These are phyloP conservation scores for Coemansia sp. DNA, from an alignment of 192 early-diverging fungal species.

Conservation along the genomic window DNA sequence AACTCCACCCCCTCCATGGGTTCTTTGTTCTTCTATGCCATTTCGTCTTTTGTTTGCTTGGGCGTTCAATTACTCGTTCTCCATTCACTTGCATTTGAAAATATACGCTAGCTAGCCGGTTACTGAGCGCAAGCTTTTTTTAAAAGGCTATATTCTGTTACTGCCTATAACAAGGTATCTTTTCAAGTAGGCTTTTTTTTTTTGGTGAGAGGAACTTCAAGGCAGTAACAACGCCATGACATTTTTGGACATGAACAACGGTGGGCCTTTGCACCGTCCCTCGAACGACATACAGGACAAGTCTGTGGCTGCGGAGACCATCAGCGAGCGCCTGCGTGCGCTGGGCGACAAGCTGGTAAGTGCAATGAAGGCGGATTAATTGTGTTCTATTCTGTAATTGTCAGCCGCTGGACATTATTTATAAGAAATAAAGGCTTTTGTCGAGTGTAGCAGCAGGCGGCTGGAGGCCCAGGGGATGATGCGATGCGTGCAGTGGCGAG, in stretches of 20 bases:
- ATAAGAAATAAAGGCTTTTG: not conserved
- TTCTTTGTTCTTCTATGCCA: not conserved
- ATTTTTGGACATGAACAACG: not conserved
- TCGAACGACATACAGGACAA: not conserved
- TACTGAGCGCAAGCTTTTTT: no score
- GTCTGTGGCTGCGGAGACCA: slow-evolving; percentile 4
- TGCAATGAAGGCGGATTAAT: no score
- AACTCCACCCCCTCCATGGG: not conserved
- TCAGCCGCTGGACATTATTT: not conserved
- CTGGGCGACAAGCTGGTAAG: slow-evolving; percentile 35
- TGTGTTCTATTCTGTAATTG: not conserved
- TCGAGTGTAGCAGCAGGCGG: slow-evolving; percentile 12
- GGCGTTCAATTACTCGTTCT: not conserved
- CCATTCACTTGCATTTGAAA: not conserved
- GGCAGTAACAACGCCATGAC: not conserved
- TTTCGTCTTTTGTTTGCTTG: not conserved
- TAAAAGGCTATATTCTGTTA: not conserved
- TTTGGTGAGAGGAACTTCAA: not conserved
- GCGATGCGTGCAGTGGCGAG: slow-evolving; percentile 17
- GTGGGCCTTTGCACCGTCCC: not conserved
- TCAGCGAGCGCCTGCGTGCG: slow-evolving; percentile 14
- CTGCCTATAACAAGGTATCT: not conserved
- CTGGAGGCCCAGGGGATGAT: slow-evolving; percentile 6
- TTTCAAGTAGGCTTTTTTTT: not conserved
- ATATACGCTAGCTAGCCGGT: no score